These are phyloP conservation scores for Abelmoschus esculentus DNA, from an alignment of 345 rosid species.

Conservation along the genomic window DNA sequence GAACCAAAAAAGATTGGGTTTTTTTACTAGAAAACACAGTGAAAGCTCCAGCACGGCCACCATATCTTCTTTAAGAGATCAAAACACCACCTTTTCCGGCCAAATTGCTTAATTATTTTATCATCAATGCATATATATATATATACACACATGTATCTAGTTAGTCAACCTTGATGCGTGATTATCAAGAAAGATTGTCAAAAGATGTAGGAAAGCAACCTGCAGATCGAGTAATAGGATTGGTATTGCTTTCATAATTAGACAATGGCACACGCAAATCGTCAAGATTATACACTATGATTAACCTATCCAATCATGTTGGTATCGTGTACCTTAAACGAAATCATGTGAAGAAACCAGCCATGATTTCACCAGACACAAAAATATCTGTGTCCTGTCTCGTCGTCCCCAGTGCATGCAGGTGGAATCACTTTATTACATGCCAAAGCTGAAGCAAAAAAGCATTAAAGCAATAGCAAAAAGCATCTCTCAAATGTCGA, in stretches of 20 bases:
- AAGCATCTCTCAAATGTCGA: too few relatives aligned
- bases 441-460: too few relatives aligned
- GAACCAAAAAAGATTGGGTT: constrained; percentile 10
- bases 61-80: neutral
- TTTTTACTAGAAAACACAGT: constrained; percentile 6
- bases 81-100: too few relatives aligned
- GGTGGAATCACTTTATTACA: too few relatives aligned
- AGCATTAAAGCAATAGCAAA: too few relatives aligned
- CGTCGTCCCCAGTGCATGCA: neutral
- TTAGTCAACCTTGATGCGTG: constrained; percentile 20
- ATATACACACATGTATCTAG: too few relatives aligned
- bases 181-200: constrained; percentile 15
- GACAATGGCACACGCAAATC: constrained; percentile 27
- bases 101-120: neutral
- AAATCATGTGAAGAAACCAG: constrained; percentile 12
- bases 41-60: neutral
- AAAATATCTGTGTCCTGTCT: constrained; percentile 19
- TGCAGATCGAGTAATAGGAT: neutral
- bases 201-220: constrained; percentile 12
- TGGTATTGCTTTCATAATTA: constrained; percentile 11
- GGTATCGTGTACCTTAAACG: neutral
- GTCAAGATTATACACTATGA: constrained; percentile 9
- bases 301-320: constrained; percentile 26
- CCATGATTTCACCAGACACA: constrained; percentile 28
- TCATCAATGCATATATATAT: neutral